phyloP scores from a whole-genome alignment of 2,329 filamentous ascomycete species.

The Tolypocladium endophyticum region DNA sequence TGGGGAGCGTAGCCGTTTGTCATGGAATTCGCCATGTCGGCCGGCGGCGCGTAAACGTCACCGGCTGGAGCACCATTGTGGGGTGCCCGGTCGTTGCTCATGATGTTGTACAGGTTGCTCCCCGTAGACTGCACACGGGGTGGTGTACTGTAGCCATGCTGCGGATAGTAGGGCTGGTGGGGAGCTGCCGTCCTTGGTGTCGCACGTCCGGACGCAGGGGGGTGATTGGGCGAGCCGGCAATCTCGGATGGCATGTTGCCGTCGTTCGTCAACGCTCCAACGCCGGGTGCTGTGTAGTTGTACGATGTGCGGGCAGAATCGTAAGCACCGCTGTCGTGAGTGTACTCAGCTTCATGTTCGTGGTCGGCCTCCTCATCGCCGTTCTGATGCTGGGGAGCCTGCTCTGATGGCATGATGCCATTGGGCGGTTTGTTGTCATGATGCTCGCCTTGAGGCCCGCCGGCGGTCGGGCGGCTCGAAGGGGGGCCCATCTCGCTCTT shows the following conservation, averaged over 20 bases:
- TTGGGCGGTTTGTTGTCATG: slow-evolving; percentile 55
- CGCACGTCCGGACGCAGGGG: slow-evolving; percentile 70
- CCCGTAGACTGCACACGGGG: slow-evolving; percentile 56
- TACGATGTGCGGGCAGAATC: slow-evolving; percentile 64
- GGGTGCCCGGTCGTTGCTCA: slow-evolving; percentile 64
- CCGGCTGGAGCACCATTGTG: slow-evolving; percentile 47
- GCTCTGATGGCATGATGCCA: slow-evolving; percentile 47
- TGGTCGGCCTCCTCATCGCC: slow-evolving; percentile 61
- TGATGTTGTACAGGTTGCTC: slow-evolving; percentile 81
- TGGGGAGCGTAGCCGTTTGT: slow-evolving; percentile 55
- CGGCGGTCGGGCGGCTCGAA: slow-evolving; percentile 46
- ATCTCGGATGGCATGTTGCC: slow-evolving; percentile 77
- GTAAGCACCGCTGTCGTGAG: slow-evolving; percentile 69
- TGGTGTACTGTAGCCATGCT: slow-evolving; percentile 66
- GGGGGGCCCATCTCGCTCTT: slow-evolving; percentile 88
- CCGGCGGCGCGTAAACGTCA: slow-evolving; percentile 61
- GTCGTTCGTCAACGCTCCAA: slow-evolving; percentile 58
- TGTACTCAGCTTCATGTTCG: slow-evolving; percentile 75
- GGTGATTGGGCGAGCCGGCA: slow-evolving; percentile 69
- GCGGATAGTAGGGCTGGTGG: slow-evolving; percentile 62
- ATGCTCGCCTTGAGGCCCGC: slow-evolving; percentile 49
- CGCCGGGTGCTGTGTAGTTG: slow-evolving; percentile 62
- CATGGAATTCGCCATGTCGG: slow-evolving; percentile 45
- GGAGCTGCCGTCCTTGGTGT: slow-evolving; percentile 72
- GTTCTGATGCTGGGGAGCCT: slow-evolving; percentile 40